These are phyloP conservation scores for Alternaria solani DNA, from an alignment of 2,329 filamentous ascomycete species.

Conservation along the genomic window DNA sequence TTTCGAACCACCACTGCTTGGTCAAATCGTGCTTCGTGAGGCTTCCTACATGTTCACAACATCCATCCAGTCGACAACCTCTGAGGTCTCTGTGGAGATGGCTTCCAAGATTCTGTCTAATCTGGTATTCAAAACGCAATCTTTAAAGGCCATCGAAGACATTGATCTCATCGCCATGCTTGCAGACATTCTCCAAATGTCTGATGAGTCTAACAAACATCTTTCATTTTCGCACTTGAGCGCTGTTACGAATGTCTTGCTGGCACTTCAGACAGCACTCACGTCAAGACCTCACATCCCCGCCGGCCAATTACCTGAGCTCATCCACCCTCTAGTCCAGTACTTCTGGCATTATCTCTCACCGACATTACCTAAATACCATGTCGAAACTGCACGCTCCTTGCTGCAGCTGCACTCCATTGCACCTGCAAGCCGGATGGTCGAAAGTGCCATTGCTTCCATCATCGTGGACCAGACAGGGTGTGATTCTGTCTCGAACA, in stretches of 20 bases:
- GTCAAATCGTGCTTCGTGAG: slow-evolving; percentile 43
- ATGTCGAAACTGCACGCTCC: slow-evolving; percentile 88
- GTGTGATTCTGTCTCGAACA: not conserved
- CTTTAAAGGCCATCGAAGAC: slow-evolving; percentile 36
- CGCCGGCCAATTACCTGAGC: slow-evolving; percentile 61
- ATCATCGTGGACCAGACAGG: slow-evolving; percentile 60
- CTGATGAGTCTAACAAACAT: not conserved
- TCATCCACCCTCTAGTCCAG: slow-evolving; percentile 73
- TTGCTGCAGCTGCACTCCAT: slow-evolving; percentile 87
- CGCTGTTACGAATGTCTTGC: slow-evolving; percentile 44
- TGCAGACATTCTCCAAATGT: slow-evolving; percentile 29
- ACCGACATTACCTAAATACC: slow-evolving; percentile 85
- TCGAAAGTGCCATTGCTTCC: slow-evolving; percentile 79
- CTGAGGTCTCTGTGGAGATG: slow-evolving; percentile 33
- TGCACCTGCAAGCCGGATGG: slow-evolving; percentile 71
- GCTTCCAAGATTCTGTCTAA: slow-evolving; percentile 46
- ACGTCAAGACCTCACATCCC: slow-evolving; percentile 39
- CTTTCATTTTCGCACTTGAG: slow-evolving; percentile 41
- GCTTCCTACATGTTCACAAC: slow-evolving; percentile 36
- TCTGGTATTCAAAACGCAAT: slow-evolving; percentile 43
- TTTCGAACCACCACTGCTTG: slow-evolving; percentile 35
- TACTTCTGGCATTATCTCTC: slow-evolving; percentile 83
- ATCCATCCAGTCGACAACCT: slow-evolving; percentile 26
- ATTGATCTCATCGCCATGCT: slow-evolving; percentile 37
- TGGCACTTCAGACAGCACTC: slow-evolving; percentile 42